phyloP scores from a whole-genome alignment of 768 basidiomycete species.

The Termitomyces heimii region DNA sequence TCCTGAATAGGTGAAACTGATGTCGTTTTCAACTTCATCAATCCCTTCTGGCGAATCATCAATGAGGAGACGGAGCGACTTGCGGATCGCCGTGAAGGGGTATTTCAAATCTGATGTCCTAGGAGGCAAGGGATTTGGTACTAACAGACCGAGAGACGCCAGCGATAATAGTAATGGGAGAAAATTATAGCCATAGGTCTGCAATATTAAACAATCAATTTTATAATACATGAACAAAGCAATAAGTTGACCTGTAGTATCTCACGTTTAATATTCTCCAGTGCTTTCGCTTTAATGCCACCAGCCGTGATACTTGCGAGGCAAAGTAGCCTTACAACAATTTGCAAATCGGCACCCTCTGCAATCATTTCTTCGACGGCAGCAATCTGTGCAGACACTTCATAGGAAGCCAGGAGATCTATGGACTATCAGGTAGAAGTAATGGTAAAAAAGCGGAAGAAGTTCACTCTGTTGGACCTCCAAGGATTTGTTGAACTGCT shows the following conservation, averaged over 20 bases:
- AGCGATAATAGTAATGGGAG: constrained; percentile 65
- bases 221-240: constrained; percentile 22
- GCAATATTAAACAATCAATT: constrained; percentile 12
- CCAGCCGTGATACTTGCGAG: constrained; percentile 80
- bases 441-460: neutral
- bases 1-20: constrained; percentile 94
- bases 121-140: constrained; percentile 62
- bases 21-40: constrained; percentile 87
- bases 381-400: constrained; percentile 70
- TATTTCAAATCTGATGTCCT: constrained; percentile 46
- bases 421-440: constrained; percentile 5
- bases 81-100: constrained; percentile 69
- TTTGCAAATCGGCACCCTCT: constrained; percentile 77
- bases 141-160: constrained; percentile 58
- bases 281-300: constrained; percentile 79
- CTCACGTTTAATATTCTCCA: constrained; percentile 89
- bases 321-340: constrained; percentile 75
- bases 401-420: constrained; percentile 96
- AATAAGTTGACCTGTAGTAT: constrained; percentile 60
- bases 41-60: constrained; percentile 76
- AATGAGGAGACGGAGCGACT: constrained; percentile 85
- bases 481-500: constrained; percentile 85
- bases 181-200: constrained; percentile 74
- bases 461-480: constrained; percentile 92
- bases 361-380: constrained; percentile 89